phyloP scores from a whole-genome alignment of 2,329 filamentous ascomycete species.

The Calycina marina region DNA sequence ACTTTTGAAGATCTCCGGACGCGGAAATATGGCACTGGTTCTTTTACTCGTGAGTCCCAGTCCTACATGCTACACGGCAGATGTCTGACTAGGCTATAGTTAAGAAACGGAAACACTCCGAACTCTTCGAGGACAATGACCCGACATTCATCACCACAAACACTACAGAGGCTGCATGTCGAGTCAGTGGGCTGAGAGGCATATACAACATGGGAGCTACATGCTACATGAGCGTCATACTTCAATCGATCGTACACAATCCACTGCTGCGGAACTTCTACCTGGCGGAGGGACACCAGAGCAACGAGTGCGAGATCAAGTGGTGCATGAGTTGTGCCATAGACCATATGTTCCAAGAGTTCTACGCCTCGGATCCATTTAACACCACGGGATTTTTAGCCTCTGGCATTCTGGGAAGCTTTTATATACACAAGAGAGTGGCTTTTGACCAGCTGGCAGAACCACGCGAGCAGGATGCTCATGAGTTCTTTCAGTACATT shows the following conservation, averaged over 20 bases:
- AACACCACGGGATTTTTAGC: constrained; percentile 83
- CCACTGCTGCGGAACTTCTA: constrained; percentile 86
- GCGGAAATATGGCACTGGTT: constrained; percentile 52
- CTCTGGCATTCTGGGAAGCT: constrained; percentile 74
- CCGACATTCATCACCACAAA: constrained; percentile 65
- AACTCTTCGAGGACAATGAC: constrained; percentile 57
- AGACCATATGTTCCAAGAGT: constrained; percentile 61
- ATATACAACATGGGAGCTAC: constrained; percentile 98
- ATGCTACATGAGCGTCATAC: constrained; percentile 93
- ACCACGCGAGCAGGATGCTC: constrained; percentile 81
- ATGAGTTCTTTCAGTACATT: constrained; percentile 93
- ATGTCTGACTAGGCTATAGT: constrained; percentile 28
- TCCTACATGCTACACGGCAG: background rate
- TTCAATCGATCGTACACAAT: constrained; percentile 89
- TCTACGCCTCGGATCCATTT: constrained; percentile 45
- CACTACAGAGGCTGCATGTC: constrained; percentile 66
- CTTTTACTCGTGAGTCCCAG: constrained; percentile 42
- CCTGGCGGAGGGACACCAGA: constrained; percentile 76
- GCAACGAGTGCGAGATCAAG: constrained; percentile 50
- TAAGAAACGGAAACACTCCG: constrained; percentile 64
- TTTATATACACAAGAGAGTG: constrained; percentile 73
- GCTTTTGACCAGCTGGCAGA: constrained; percentile 58
- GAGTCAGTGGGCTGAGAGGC: constrained; percentile 75
- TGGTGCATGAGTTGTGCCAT: constrained; percentile 56
- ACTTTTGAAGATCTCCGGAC: constrained; percentile 63